A percentile compares a stretch with the other conserved stretches of the same genome.
phyloP scores from a whole-genome alignment of 257 asterid genomes.

The Thymus quinquecostatus region DNA sequence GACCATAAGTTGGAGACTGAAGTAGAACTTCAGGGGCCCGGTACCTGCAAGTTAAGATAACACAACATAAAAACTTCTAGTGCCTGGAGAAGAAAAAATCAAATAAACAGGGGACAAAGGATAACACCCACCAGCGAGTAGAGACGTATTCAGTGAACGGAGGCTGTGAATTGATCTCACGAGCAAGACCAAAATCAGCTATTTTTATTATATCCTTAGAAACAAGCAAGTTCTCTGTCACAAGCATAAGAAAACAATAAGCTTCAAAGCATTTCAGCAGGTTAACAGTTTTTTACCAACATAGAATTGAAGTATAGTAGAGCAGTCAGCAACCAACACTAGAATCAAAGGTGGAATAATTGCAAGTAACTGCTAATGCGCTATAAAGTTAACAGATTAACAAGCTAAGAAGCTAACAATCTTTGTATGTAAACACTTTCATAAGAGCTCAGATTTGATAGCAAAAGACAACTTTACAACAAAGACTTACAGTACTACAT shows the following conservation, averaged over 20 bases:
- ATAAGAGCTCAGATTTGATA: not conserved
- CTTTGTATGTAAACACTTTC: not conserved
- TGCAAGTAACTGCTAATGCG: constrained; percentile 8
- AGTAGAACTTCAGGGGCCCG: constrained; percentile 99
- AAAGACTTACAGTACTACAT: not conserved
- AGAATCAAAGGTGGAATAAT: not conserved
- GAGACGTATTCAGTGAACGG: constrained; percentile 97
- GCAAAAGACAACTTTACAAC: constrained; percentile 17
- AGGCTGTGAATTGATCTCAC: constrained; percentile 86
- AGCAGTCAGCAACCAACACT: not conserved
- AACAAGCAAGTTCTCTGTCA: constrained; percentile 85
- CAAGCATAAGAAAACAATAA: constrained; percentile 13
- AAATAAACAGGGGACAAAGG: constrained; percentile 11
- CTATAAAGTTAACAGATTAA: not conserved
- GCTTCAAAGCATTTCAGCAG: not conserved
- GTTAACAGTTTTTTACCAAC: not conserved
- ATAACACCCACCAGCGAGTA: constrained; percentile 83
- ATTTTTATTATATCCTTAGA: constrained; percentile 80
- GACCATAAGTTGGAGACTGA: constrained; percentile 78
- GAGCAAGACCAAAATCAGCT: constrained; percentile 98
- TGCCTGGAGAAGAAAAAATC: not conserved
- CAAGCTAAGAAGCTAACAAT: not conserved
- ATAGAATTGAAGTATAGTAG: not conserved
- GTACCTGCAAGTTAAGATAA: constrained; percentile 61
- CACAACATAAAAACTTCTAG: constrained; percentile 12